Conservation (phyloP, 1,139 yeast genomes). For the Yamadazyma buinensis region DNA sequence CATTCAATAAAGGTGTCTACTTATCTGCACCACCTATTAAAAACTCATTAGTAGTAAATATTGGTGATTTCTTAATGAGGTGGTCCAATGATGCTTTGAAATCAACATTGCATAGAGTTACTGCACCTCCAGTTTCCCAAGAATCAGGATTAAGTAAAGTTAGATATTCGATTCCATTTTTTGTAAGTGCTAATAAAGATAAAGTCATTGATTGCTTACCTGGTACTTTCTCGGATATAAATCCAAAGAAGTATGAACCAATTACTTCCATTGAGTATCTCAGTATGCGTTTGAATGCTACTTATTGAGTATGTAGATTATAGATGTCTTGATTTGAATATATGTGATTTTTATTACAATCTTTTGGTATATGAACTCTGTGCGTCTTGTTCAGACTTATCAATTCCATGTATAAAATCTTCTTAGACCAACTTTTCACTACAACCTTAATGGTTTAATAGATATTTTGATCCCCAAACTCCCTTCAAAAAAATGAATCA, state of each 20-base stretch:
- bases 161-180: slow-evolving; percentile 23
- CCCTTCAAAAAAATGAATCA: too few species aligned
- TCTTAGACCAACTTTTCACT: too few species aligned
- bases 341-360: too few species aligned
- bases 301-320: not conserved
- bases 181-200: slow-evolving; percentile 25
- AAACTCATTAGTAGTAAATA: slow-evolving; percentile 24
- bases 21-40: slow-evolving; percentile 22
- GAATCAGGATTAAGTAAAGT: slow-evolving; percentile 16
- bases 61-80: slow-evolving; percentile 28
- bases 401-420: too few species aligned
- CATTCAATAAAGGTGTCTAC: slow-evolving; percentile 21
- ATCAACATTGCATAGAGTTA: slow-evolving; percentile 25
- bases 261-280: slow-evolving; percentile 20
- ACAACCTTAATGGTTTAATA: too few species aligned
- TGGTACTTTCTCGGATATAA: slow-evolving; percentile 17
- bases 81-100: slow-evolving; percentile 26
- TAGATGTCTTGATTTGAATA: too few species aligned
- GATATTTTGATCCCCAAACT: too few species aligned
- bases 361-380: too few species aligned
- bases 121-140: slow-evolving; percentile 13
- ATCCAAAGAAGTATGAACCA: slow-evolving; percentile 25
- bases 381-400: too few species aligned
- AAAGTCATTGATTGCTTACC: slow-evolving; percentile 20
- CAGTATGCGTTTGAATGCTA: slow-evolving; percentile 11